These are phyloP conservation scores for Chlorokybus atmophyticus DNA, from an alignment of 139 green algal genomes.

Conservation along the genomic window DNA sequence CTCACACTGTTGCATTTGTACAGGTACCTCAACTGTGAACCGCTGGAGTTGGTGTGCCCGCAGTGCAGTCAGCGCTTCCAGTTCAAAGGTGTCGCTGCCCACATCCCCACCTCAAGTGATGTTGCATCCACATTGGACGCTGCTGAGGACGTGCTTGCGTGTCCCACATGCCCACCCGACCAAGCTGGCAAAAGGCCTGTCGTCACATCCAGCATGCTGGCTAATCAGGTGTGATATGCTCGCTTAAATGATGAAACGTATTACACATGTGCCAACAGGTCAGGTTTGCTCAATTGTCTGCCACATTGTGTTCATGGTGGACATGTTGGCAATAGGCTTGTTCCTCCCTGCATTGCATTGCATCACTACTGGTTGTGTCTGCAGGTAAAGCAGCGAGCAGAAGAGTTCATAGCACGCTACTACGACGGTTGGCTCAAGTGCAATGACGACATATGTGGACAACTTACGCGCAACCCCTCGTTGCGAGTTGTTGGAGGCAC, in stretches of 20 bases:
- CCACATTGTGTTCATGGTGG: background rate
- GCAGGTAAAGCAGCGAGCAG: slow-evolving; percentile 25
- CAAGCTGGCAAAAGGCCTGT: slow-evolving; percentile 1
- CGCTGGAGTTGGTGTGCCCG: slow-evolving; percentile 16
- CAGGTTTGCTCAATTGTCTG: background rate
- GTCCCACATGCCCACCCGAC: background rate
- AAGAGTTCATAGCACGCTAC: slow-evolving; percentile 18
- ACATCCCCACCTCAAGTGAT: no score
- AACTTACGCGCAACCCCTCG: slow-evolving; percentile 10
- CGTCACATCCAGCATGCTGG: slow-evolving; percentile 18
- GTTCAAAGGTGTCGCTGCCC: slow-evolving; percentile 11
- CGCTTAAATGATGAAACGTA: background rate
- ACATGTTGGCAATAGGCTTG: slow-evolving; percentile 19
- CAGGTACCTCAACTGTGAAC: slow-evolving; percentile 19
- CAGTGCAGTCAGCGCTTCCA: slow-evolving; percentile 10
- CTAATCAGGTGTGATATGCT: slow-evolving; percentile 21
- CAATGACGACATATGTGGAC: slow-evolving; percentile 22
- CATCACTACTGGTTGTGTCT: background rate
- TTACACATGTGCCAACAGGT: background rate
- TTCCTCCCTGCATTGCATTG: background rate
- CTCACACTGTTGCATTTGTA: background rate
- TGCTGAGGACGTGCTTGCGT: background rate
- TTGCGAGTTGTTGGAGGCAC: slow-evolving; percentile 11
- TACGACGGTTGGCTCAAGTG: slow-evolving; percentile 20
- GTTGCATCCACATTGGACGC: no score